Conservation (phyloP, 495 filamentous ascomycete genomes). For the Aspergillus hancockii region DNA sequence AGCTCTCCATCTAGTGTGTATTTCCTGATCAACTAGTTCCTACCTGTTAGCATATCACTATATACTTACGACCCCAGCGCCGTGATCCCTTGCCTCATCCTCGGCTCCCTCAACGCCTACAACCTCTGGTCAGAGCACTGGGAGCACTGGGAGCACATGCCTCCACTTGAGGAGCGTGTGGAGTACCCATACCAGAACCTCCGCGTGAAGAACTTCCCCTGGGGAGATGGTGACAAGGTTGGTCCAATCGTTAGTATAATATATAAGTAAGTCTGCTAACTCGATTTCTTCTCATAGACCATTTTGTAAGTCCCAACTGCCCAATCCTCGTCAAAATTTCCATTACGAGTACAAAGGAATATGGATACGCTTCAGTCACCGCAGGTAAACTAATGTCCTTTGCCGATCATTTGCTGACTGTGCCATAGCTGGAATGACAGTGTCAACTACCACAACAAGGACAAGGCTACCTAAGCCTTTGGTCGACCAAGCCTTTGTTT, state of each 20-base stretch:
- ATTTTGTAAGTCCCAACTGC: conserved; percentile 60
- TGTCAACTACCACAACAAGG: conserved; percentile 96
- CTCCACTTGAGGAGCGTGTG: conserved; percentile 80
- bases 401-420: conserved; percentile 23
- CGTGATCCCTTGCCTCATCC: conserved; percentile 66
- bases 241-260: conserved; percentile 28
- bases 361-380: not conserved
- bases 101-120: conserved; percentile 77
- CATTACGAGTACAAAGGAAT: not conserved
- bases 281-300: conserved; percentile 39
- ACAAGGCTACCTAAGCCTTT: conserved; percentile 61
- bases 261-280: conserved; percentile 32
- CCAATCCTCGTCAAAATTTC: not conserved
- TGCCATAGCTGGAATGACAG: conserved; percentile 79
- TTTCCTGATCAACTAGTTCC: conserved; percentile 1
- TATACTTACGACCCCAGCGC: conserved; percentile 49
- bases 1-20: conserved; percentile 86
- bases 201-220: conserved; percentile 83
- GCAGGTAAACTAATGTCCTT: not conserved
- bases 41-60: not conserved
- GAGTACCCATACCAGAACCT: conserved; percentile 97
- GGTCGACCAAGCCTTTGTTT: conserved; percentile 34
- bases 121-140: conserved; percentile 91
- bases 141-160: conserved; percentile 88
- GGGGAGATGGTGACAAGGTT: conserved; percentile 93